Base-by-base conservation (phyloP, 2,329 filamentous ascomycete genomes). In the Daldinia sp. region DNA sequence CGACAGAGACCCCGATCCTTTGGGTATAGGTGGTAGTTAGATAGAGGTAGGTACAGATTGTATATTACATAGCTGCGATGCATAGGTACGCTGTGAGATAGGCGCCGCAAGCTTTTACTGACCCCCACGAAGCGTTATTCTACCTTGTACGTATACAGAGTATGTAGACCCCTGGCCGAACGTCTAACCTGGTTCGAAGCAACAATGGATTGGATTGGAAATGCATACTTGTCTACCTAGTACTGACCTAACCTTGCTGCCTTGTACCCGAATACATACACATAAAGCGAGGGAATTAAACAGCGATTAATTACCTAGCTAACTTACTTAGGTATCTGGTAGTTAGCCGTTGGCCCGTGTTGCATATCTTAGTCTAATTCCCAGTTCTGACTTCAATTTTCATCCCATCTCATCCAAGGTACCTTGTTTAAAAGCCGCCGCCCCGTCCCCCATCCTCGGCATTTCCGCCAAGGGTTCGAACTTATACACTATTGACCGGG, bases 1-100 rank as follows among this genome's bases (percentile, higher is more conserved):
- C 51, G 51, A 20, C 33, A 15, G 37, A 26, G 50, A 37, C 51
- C 51, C 51, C 51, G 33, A 54, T 54, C 20, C 48, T 53, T 35
- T 18, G 10, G 48, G 13, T 48, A 28, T 12, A 26, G 6, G 23
- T 26, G 6, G 4, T 18, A 46, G 20, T 15, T 41, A 41, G 15
- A 18, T 41, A 41, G 20, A 23, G 20, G 20, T 23, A 23, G 20
- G 20, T 23, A 23, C 20, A 23, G 20, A 23, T 23, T 23, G 20
- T 23, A 23, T 23, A 23, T 23, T 23, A n/a, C n/a, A n/a, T n/a
- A 23, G 20, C 20, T 23, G 20, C 20, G 20, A 23, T 23, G 20
- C 20, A 46, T 15, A 46, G 10, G 3, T 46, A 46, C 23, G 23
- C 12, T 50, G 4, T 50, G n/a, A 30, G 46, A 50, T 50, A 50